Evolutionary conservation across 257 asterid species (phyloP).

Genomic region (Solanum sejunctum): DNA sequence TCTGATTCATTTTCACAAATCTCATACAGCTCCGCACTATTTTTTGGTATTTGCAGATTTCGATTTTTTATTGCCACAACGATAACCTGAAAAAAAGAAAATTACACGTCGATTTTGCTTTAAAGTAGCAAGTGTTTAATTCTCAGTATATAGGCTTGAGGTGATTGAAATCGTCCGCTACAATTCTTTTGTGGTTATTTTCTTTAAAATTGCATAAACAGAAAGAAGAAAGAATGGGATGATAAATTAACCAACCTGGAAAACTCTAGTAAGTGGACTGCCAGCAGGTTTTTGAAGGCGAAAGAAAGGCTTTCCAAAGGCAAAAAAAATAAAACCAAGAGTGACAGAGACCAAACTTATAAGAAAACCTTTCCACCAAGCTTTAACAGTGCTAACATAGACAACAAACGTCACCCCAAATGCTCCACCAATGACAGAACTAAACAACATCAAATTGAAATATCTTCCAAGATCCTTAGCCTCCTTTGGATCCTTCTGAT

Average conservation of each 20-base stretch:
- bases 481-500: slow-evolving; percentile 40
- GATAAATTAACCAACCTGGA: slow-evolving; percentile 24
- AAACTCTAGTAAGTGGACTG: slow-evolving; percentile 47
- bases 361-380: slow-evolving; percentile 87
- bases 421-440: slow-evolving; percentile 35
- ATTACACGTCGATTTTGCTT: not conserved
- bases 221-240: not conserved
- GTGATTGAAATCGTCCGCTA: no score
- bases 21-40: slow-evolving; percentile 48
- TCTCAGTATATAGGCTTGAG: no score
- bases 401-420: slow-evolving; percentile 73
- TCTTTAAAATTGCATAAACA: not conserved
- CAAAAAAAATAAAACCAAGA: slow-evolving; percentile 28
- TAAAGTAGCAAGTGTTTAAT: not conserved
- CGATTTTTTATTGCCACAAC: slow-evolving; percentile 51
- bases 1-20: slow-evolving; percentile 38
- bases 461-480: slow-evolving; percentile 64
- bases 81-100: slow-evolving; percentile 27
- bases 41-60: slow-evolving; percentile 22
- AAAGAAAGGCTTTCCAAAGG: slow-evolving; percentile 46
- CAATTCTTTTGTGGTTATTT: not conserved
- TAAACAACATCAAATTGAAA: slow-evolving; percentile 67
- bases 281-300: slow-evolving; percentile 47
- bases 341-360: slow-evolving; percentile 20
- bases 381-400: slow-evolving; percentile 43